Evolutionary conservation across 2,329 filamentous ascomycete species (phyloP), one percentile per base, ranked within the genome.

Genomic region (Colletotrichum endophyticum): DNA sequence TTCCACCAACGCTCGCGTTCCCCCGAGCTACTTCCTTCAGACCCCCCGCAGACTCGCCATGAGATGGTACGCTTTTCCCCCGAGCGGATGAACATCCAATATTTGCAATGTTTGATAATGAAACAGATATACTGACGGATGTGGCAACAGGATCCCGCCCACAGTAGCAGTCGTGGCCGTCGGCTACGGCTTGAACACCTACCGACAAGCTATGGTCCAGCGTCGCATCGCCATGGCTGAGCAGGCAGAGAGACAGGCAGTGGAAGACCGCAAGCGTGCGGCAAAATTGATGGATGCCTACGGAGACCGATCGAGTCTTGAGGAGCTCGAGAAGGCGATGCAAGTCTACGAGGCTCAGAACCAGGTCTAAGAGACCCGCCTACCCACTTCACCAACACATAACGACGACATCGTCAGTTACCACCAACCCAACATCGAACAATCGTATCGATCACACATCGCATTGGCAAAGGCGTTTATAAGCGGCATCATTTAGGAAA

Each of bases 221-320:
- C 82, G 81, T 34, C 82, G 80, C 30, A 75, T 79, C 27, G 80
- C 81, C 39, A 49, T 36, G 63, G 80, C 82, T 63, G 80, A 83
- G 71, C 79, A 80, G 71, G 81, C 78, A 22, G 84, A 87, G 73
- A 81, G 82, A 71, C 79, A 84, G 59, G 83, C 84, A 49, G 80
- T 79, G n/a, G 83, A 84, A 68, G 82, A 81, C 68, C 83, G 83
- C 76, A 81, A 82, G 53, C 82, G 82, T 64, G 85, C 88, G 75
- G 84, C 86, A 25, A 83, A 87, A 72, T 82, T 90, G 77, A 83
- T 89, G 81, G 86, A 89, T 44, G 86, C 88, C 73, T 90, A 90
- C 75, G 88, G 89, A 63, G 88, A 88, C 76, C 85, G 88, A 16
- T 86, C 86, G 32, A 89, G 86, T 77, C 83, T 90, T 6, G 85